phyloP scores from a whole-genome alignment of 208 protist genomes.

The Trypanosoma theileri region DNA sequence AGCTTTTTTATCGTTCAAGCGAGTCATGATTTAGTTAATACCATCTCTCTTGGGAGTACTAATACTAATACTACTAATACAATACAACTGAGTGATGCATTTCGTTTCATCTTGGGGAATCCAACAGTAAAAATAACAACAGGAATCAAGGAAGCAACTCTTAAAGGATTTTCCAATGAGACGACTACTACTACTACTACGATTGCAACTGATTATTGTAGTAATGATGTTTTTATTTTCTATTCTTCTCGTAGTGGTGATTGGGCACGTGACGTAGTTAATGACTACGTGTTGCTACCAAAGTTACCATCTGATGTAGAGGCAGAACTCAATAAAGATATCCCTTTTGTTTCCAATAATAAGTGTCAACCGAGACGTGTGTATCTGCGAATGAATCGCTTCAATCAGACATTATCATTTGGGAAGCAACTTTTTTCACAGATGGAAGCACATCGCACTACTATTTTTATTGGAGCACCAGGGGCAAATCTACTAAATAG shows the following conservation, averaged over 20 bases:
- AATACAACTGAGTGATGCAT: constrained; percentile 1
- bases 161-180: too few relatives aligned
- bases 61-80: neutral
- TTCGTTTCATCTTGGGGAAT: neutral
- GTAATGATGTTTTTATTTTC: constrained; percentile 14
- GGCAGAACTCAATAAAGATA: neutral
- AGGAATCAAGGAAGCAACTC: neutral
- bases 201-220: too few relatives aligned
- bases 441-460: constrained; percentile 5
- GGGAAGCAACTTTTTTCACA: constrained; percentile 6
- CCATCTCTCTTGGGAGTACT: too few relatives aligned
- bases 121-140: neutral
- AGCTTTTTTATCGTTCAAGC: too few relatives aligned
- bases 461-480: constrained; percentile 17
- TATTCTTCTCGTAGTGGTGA: constrained; percentile 15
- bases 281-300: constrained; percentile 9
- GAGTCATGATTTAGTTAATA: too few relatives aligned
- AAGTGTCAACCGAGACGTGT: neutral
- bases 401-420: neutral
- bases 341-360: neutral
- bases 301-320: constrained; percentile 2
- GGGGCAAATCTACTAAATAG: constrained; percentile 22
- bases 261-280: constrained; percentile 22
- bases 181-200: too few relatives aligned
- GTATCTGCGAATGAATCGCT: neutral